Conservation (phyloP, 441 rosid genomes). For the Breynia disticha region DNA sequence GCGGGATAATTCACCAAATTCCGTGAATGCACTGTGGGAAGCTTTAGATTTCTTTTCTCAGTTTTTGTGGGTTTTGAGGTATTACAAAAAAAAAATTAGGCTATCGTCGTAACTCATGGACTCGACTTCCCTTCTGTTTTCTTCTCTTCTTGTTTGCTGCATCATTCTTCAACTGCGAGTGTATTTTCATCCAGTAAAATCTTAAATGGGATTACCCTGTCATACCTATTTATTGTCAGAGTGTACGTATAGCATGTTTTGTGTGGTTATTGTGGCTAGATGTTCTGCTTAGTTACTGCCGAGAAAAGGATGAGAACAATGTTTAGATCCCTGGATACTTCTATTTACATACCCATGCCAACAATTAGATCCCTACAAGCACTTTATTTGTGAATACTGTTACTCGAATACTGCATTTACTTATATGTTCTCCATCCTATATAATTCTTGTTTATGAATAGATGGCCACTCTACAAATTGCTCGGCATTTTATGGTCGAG, state of each 20-base stretch:
- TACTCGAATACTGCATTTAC: too few species aligned
- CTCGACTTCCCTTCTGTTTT: background rate
- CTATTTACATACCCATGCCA: background rate
- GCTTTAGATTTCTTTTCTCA: too few species aligned
- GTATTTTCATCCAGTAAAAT: too few species aligned
- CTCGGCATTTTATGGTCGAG: background rate
- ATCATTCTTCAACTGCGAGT: too few species aligned
- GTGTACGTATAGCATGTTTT: background rate
- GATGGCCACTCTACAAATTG: constrained; percentile 5
- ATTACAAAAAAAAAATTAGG: too few species aligned
- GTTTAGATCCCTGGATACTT: background rate
- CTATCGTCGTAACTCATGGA: background rate
- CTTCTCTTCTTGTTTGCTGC: too few species aligned
- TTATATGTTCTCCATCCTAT: background rate
- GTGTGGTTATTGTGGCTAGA: too few species aligned
- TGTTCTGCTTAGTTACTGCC: too few species aligned
- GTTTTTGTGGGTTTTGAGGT: too few species aligned
- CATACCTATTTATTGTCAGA: too few species aligned
- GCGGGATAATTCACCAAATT: background rate
- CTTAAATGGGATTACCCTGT: too few species aligned
- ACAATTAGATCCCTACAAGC: background rate
- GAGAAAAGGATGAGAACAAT: too few species aligned
- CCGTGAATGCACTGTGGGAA: background rate
- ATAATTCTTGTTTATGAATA: constrained; percentile 1
- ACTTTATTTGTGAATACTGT: background rate